Base-by-base conservation (phyloP, 2,329 filamentous ascomycete species). In the Phoma herbarum region DNA sequence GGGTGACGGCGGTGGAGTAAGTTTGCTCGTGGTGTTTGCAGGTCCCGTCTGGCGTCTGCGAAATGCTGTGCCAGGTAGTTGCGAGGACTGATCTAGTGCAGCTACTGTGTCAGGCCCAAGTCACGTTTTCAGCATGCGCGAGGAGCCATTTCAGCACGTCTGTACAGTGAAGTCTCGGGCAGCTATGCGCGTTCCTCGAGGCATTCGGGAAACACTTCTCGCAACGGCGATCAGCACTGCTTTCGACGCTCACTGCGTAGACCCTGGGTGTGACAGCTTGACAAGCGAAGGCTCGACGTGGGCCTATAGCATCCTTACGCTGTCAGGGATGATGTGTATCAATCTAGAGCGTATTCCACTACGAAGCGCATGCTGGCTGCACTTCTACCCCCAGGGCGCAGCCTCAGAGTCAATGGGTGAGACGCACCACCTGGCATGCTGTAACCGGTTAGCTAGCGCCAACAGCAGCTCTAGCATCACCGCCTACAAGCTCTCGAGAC, bases 381-480 rank as follows among this genome's bases (percentile, higher is more conserved):
- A 43, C 22, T 18, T 26, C 12, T 14, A 26, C 22, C n/a, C 23
- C 41, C 7, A 26, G 41, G 41, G 41, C 41, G 41, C 23, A n/a
- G 41, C 22, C 12, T 26, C 2, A 43, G 23, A 43, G 41, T 25
- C 22, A n/a, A 14, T 49, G 20, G 25, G 54, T 52, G 48, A 57
- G 55, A 48, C 48, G 28, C 43, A 56, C 47, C 39, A 49, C 45
- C 29, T 43, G 42, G 33, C 44, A 33, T 39, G 35, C 54, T 52
- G 22, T 47, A 57, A 48, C 33, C 35, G 55, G 55, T 48, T 51
- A 57, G 53, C 23, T 39, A 33, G 42, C 33, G 47, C 35, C 55
- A 57, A 14, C 49, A 50, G 18, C 49, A 50, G 46, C 52, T 55
- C 33, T 35, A 44, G 43, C 42, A 57, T 35, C 55, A 52, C 55